Evolutionary conservation across 129 eudicot genomes (phyloP), one percentile per base, ranked within the genome.

Genomic region (carrot (Daucus carota)): DNA sequence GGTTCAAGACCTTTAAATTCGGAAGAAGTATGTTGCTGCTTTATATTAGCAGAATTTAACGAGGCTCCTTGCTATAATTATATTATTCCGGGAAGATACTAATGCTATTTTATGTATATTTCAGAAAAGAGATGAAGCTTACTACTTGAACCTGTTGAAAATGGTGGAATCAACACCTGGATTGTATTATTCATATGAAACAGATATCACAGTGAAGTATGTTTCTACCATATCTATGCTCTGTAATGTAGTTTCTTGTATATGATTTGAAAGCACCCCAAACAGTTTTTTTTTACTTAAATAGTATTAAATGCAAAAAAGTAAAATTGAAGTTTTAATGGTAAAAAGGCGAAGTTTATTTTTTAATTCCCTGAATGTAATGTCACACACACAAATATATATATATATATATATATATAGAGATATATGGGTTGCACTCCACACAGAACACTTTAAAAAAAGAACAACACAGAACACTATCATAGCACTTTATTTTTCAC

Each of bases 91-190:
- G 45, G 76, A 77, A 74, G 63, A 40, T 78, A 71, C 4, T 33
- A 5, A 63, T 42, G 18, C 11, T 71, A 42, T 42, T 71, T 10
- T 22, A n/a, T 79, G 44, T 29, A 70, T 52, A 78, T 50, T 75
- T 54, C 90, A 95, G 99, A 95, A 92, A 92, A 92, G 83, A 73
- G 99, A 91, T 3, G 97, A 95, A 80, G 85, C 87, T 73, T 95
- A 95, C 89, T 92, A 89, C 80, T 87, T 87, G 92, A 87, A 85
- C 52, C 75, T 95, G 82, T 86, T 95, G 86, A 95, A 78, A 84
- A 74, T 81, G 47, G 92, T 95, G 85, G 99, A 95, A 83, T 88
- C 92, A 77, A 91, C 99, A 74, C 99, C 97, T 28, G 97, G 99
- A 77, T 85, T 95, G 87, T 92, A 95, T 81, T 95, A 95, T 86